Conservation (phyloP, 352 stramenopile species). For the Globisporangium cystogenes region DNA sequence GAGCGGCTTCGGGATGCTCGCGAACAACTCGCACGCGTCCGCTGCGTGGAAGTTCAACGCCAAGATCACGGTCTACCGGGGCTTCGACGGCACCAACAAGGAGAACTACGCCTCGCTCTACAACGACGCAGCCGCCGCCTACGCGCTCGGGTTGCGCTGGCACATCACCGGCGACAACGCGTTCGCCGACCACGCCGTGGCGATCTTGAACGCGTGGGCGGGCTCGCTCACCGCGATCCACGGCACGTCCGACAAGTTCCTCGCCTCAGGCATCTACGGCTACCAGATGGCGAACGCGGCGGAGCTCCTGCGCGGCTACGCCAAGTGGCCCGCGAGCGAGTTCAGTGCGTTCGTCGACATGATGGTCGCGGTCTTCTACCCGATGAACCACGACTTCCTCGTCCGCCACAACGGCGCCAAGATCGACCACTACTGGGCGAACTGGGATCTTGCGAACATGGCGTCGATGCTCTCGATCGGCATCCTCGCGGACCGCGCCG, state of each 20-base stretch:
- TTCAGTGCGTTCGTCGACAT: conserved; percentile 12
- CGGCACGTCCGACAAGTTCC: conserved; percentile 14
- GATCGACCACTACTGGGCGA: conserved; percentile 20
- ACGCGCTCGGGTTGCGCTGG: conserved; percentile 15
- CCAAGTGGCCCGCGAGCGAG: conserved; percentile 3
- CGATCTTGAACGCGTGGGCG: conserved; percentile 16
- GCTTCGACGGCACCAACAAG: conserved; percentile 7
- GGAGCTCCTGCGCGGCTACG: conserved; percentile 13
- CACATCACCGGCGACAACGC: conserved; percentile 10
- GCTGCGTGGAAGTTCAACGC: conserved; percentile 7
- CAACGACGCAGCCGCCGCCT: conserved; percentile 14
- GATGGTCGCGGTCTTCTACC: conserved; percentile 16
- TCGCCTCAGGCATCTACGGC: conserved; percentile 17
- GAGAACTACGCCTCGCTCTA: conserved; percentile 16
- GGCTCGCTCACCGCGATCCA: conserved; percentile 7
- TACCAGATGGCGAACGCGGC: conserved; percentile 18
- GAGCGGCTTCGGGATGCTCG: conserved; percentile 13
- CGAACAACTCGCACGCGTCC: conserved; percentile 13
- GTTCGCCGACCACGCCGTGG: conserved; percentile 9
- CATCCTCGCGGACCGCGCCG: conserved; percentile 12
- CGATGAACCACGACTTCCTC: conserved; percentile 20
- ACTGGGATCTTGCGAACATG: conserved; percentile 20
- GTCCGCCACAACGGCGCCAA: conserved; percentile 17
- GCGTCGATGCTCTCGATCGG: conserved; percentile 17
- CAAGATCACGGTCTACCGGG: conserved; percentile 10